Evolutionary conservation across 345 rosid species (phyloP).

Genomic region (Ricinus communis): DNA sequence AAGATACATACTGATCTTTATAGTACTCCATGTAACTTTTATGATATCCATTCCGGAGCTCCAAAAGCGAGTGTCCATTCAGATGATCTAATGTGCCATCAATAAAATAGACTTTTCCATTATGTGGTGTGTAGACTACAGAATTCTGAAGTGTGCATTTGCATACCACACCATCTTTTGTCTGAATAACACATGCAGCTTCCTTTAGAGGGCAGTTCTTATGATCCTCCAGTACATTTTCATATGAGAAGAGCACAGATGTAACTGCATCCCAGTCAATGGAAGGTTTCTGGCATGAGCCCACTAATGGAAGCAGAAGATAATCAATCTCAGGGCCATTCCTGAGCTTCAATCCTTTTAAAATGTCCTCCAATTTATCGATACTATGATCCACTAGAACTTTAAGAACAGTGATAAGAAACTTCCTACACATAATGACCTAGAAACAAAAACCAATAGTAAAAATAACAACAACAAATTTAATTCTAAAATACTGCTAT

Average conservation of each 20-base stretch:
- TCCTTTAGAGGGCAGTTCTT: constrained; percentile 27
- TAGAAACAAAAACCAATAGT: constrained; percentile 24
- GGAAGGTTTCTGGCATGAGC: constrained; percentile 8
- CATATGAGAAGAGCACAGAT: constrained; percentile 39
- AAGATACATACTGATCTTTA: constrained; percentile 39
- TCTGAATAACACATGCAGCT: constrained; percentile 35
- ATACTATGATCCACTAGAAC: constrained; percentile 50
- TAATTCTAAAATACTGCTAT: background rate
- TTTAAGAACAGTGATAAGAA: constrained; percentile 59
- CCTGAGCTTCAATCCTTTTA: constrained; percentile 28
- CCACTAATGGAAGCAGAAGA: constrained; percentile 57
- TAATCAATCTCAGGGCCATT: constrained; percentile 49
- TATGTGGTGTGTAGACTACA: constrained; percentile 78
- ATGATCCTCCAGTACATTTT: constrained; percentile 26
- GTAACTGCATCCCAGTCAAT: constrained; percentile 58
- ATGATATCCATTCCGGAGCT: constrained; percentile 36
- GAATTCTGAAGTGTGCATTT: constrained; percentile 53
- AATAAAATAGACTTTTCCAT: constrained; percentile 54
- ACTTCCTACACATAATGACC: constrained; percentile 65
- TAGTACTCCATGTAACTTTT: constrained; percentile 59
- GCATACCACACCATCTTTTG: constrained; percentile 53
- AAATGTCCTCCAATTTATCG: constrained; percentile 38
- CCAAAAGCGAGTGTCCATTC: constrained; percentile 52
- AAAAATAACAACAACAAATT: background rate
- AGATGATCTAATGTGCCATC: constrained; percentile 43